These are phyloP conservation scores for Globisporangium sylvaticum DNA, from an alignment of 352 stramenopile species.

Conservation along the genomic window DNA sequence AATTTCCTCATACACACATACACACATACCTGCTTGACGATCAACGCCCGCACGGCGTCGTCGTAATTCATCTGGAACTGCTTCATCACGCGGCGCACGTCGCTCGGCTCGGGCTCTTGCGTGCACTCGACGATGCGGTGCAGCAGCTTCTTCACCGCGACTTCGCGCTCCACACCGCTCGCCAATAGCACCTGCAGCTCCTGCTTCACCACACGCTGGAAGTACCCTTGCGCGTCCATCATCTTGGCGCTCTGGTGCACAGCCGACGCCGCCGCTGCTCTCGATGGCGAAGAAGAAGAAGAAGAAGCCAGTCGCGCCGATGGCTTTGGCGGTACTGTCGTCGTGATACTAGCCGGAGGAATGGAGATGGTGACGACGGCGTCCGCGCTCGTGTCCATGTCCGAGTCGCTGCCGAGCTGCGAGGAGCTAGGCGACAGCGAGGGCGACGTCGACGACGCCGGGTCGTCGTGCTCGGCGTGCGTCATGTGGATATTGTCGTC, in stretches of 20 bases:
- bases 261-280: not conserved
- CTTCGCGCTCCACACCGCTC: constrained; percentile 50
- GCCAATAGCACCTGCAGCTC: constrained; percentile 68
- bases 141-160: constrained; percentile 71
- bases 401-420: constrained; percentile 9
- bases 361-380: not conserved
- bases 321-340: not conserved
- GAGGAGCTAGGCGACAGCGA: not conserved
- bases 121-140: constrained; percentile 71
- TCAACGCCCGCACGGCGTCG: constrained; percentile 76
- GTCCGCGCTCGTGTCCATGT: constrained; percentile 13
- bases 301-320: not conserved
- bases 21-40: constrained; percentile 67
- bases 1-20: not conserved
- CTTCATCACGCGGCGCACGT: constrained; percentile 74
- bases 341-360: not conserved
- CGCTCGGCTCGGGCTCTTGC: constrained; percentile 46
- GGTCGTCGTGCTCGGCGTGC: constrained; percentile 12
- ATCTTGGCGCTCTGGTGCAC: constrained; percentile 47
- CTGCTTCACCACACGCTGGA: constrained; percentile 77
- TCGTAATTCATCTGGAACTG: constrained; percentile 88
- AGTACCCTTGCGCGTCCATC: constrained; percentile 61
- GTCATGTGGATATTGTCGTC: constrained; percentile 15
- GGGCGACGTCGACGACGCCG: not conserved
- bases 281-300: not conserved